Evolutionary conservation across 352 stramenopile species (phyloP).

Genomic region (Pythium phragmitis): DNA sequence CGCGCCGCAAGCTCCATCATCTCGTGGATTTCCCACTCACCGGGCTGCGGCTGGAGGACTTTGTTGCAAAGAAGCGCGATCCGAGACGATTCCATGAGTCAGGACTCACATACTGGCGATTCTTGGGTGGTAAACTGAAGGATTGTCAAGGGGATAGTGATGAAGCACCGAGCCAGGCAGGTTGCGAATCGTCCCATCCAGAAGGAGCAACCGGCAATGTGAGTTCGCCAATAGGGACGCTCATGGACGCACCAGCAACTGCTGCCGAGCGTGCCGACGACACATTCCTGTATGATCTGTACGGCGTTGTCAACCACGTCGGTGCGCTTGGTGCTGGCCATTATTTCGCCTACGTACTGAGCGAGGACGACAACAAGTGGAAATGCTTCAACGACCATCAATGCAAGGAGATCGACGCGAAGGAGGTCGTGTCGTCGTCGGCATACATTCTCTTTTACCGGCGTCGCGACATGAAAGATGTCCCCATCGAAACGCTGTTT

Average conservation of each 20-base stretch:
- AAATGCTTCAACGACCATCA: constrained; percentile 98
- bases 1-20: constrained; percentile 94
- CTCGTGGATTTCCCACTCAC: constrained; percentile 95
- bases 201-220: neutral
- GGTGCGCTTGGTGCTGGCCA: constrained; percentile 94
- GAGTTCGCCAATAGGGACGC: constrained; percentile 26
- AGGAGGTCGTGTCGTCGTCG: constrained; percentile 82
- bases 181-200: neutral
- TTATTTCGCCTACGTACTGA: constrained; percentile 91
- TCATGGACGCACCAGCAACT: constrained; percentile 60
- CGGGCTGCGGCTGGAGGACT: constrained; percentile 87
- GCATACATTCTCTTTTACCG: constrained; percentile 93
- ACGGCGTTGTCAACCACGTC: constrained; percentile 97
- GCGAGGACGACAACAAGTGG: constrained; percentile 92
- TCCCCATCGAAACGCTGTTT: constrained; percentile 76
- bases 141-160: constrained; percentile 6
- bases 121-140: constrained; percentile 73
- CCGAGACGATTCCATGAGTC: constrained; percentile 43
- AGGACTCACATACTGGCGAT: constrained; percentile 67
- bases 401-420: constrained; percentile 86
- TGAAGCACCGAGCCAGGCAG: neutral
- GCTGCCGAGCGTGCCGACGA: constrained; percentile 51
- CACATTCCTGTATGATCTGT: constrained; percentile 93
- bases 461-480: constrained; percentile 61
- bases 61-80: constrained; percentile 65